phyloP scores from a whole-genome alignment of 805 yeast genomes.

The Yarrowia porcina region DNA sequence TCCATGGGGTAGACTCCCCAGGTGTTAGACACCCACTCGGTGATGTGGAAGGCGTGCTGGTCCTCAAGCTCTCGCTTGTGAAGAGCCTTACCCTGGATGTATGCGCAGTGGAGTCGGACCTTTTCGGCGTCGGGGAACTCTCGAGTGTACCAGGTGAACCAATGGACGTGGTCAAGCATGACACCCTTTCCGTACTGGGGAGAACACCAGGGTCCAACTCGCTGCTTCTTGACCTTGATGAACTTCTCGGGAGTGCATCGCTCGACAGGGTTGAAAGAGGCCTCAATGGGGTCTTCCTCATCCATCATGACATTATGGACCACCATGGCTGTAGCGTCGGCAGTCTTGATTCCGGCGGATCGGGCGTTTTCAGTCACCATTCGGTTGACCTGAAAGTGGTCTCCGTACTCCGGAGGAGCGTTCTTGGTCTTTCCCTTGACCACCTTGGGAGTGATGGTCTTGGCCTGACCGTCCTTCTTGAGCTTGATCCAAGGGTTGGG shows the following conservation, averaged over 20 bases:
- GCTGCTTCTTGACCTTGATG: conserved; percentile 55
- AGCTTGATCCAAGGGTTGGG: conserved; percentile 79
- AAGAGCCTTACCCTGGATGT: conserved; percentile 52
- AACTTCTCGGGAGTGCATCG: conserved; percentile 83
- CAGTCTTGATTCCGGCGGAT: conserved; percentile 47
- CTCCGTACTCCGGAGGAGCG: conserved; percentile 66
- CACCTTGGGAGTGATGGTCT: conserved; percentile 70
- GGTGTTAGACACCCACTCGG: conserved; percentile 66
- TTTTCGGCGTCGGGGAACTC: conserved; percentile 54
- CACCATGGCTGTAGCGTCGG: neutral
- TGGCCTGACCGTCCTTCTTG: conserved; percentile 73
- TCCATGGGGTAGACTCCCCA: conserved; percentile 65
- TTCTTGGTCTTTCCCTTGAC: conserved; percentile 61
- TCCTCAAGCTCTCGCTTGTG: conserved; percentile 50
- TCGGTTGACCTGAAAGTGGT: conserved; percentile 70
- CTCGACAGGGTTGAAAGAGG: conserved; percentile 67
- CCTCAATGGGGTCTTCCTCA: conserved; percentile 57
- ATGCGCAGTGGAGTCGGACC: conserved; percentile 65
- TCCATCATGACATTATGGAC: conserved; percentile 62
- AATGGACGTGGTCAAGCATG: conserved; percentile 61
- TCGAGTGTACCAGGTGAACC: conserved; percentile 76
- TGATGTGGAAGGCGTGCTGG: conserved; percentile 52
- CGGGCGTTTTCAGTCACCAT: conserved; percentile 56
- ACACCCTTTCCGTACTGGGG: conserved; percentile 63
- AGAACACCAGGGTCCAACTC: conserved; percentile 80